Evolutionary conservation across 2,329 filamentous ascomycete species (phyloP), one percentile per base, ranked within the genome.

Genomic region (Diaporthe helianthi): DNA sequence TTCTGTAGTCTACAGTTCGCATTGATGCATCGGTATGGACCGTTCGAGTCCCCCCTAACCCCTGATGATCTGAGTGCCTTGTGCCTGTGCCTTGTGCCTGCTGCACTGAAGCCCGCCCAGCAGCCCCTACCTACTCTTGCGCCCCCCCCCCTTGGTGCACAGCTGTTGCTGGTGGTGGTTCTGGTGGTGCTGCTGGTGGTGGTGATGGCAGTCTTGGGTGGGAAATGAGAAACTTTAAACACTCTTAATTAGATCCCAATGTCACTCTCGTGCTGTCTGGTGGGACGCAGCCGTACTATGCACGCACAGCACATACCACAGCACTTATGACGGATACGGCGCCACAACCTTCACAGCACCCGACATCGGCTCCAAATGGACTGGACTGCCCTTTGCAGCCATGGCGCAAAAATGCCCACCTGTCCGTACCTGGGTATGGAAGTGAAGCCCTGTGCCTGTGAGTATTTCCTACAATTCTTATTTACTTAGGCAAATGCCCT

Each of bases 21-120:
- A 63, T 36, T 63, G 58, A 63, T 49, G 44, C 44, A 41, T 49
- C 26, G 69, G 72, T 70, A 72, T 70, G 65, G 72, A 66, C 64
- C 52, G 49, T 51, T 46, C 6, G 51, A 66, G 38, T 52, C 41
- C 64, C 53, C 65, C 52, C 65, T 67, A 58, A 47, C 65, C 64
- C 65, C 52, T 58, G 65, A 67, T 58, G 58, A 63, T 63, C 36
- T 44, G 41, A 31, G 61, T 52, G 61, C 60, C 47, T 38, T 44
- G 46, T 52, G 61, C 60, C 47, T 41, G 60, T 38, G 60, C 60
- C 46, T 41, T 41, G 13, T 17, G 38, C 26, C 22, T 58, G 33
- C 9, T 52, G 24, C 44, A 41, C 58, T 47, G 15, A 49, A 52
- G 61, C 47, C 61, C 47, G 24, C 61, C 61, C 13, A 15, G 61